Evolutionary conservation across 495 filamentous ascomycete species (phyloP), one percentile per base, ranked within the genome.

Genomic region (Monascus purpureus): DNA sequence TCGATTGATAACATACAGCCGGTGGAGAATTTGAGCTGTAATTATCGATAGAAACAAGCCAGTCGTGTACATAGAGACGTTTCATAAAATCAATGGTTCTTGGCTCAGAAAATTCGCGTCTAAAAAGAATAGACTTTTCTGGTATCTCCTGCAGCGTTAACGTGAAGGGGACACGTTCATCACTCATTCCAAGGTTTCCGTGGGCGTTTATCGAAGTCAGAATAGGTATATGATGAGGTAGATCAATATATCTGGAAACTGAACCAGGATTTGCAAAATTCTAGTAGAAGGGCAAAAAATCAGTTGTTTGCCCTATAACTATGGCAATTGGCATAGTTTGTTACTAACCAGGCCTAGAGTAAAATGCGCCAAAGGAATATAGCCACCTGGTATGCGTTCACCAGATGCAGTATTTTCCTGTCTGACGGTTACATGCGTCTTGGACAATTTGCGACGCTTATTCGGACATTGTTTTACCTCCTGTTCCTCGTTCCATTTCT

Each of bases 291-390:
- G 6, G 29, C 29, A 14, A 8, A 17, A 16, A 30, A 30, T 11
- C 15, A 17, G 13, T 6, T 6, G 12, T 28, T 14, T 8, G n/a
- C n/a, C n/a, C n/a, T n/a, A n/a, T n/a, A n/a, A n/a, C n/a, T n/a
- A n/a, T n/a, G n/a, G n/a, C n/a, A n/a, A n/a, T n/a, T n/a, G n/a
- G 12, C 8, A 22, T 31, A 13, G 9, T 22, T n/a, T 5, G 22
- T 20, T 13, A 43, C 49, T 42, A 43, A 63, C 59, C 40, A 63
- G 30, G 27, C 38, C 41, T 29, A 63, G 28, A 30, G 32, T 16
- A 30, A 61, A 38, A 4, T 56, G 49, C 35, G 48, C 50, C 6
- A 65, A 32, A 26, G 58, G 52, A 27, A 65, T 56, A 28, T 62
- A 57, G 0, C 54, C 54, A 26, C 36, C 12, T 27, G 54, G 55